A percentile compares a stretch with the other conserved stretches of the same genome.
phyloP scores from a whole-genome alignment of 345 rosid species.

The Viola odorata region DNA sequence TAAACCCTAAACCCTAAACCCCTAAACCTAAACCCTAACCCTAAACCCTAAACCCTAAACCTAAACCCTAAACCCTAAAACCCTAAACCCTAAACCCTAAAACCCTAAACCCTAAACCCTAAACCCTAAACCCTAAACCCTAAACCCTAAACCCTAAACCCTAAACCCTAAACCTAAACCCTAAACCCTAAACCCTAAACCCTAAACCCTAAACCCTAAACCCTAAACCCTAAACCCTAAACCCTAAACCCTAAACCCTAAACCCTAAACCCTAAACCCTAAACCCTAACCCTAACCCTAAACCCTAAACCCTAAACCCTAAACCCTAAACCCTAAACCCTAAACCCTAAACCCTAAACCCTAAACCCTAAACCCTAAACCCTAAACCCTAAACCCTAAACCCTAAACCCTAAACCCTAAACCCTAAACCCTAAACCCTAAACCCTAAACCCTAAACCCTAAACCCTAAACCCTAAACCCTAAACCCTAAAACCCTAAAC shows the following conservation, averaged over 20 bases:
- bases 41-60: constrained; percentile 26
- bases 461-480: not conserved
- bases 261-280: constrained; percentile 3
- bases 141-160: constrained; percentile 14
- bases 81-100: constrained; percentile 23
- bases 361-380: constrained; percentile 10
- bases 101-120: constrained; percentile 19
- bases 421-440: not conserved
- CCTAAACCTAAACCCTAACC: constrained; percentile 17
- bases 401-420: constrained; percentile 8
- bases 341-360: constrained; percentile 13
- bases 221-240: constrained; percentile 1
- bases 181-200: constrained; percentile 6
- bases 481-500: not conserved
- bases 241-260: constrained; percentile 2
- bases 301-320: constrained; percentile 2
- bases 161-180: constrained; percentile 16
- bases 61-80: constrained; percentile 28
- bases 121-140: constrained; percentile 8
- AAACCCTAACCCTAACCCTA: constrained; percentile 11
- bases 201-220: not conserved
- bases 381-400: constrained; percentile 5
- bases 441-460: constrained; percentile 2
- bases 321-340: constrained; percentile 9
- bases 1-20: constrained; percentile 21